These are phyloP conservation scores for Boehmeria nivea DNA, from an alignment of 306 rosid genomes.

Conservation along the genomic window DNA sequence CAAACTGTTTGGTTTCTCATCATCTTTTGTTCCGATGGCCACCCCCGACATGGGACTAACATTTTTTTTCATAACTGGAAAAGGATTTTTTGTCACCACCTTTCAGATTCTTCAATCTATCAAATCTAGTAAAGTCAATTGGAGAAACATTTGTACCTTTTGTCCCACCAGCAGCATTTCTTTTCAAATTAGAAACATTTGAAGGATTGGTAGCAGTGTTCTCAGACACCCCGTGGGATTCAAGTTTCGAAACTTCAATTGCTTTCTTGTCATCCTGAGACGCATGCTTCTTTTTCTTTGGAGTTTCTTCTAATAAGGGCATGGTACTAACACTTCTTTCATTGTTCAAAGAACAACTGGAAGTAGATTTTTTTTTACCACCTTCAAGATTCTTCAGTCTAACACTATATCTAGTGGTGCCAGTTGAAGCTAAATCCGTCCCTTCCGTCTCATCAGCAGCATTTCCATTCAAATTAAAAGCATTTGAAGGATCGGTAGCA, in stretches of 20 bases:
- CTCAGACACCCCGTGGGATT: neutral
- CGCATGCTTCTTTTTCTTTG: neutral
- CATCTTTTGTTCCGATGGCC: slow-evolving; percentile 16
- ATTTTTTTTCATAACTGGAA: slow-evolving; percentile 18
- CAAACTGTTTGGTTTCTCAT: slow-evolving; percentile 19
- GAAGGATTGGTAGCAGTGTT: neutral
- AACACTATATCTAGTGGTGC: too few species aligned
- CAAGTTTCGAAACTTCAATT: neutral
- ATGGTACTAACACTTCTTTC: too few species aligned
- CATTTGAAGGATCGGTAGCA: too few species aligned
- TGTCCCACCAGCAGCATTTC: slow-evolving; percentile 12
- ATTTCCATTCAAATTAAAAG: too few species aligned
- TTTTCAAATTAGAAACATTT: neutral
- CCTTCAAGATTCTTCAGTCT: too few species aligned
- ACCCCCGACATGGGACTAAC: slow-evolving; percentile 13
- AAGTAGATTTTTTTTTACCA: too few species aligned
- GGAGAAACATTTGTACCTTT: slow-evolving; percentile 3
- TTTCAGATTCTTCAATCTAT: slow-evolving; percentile 19
- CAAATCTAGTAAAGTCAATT: slow-evolving; percentile 6
- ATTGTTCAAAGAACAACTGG: too few species aligned
- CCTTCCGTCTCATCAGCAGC: too few species aligned
- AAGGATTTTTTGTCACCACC: slow-evolving; percentile 11
- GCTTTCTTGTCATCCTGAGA: slow-evolving; percentile 8
- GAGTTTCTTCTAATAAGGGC: slow-evolving; percentile 4
- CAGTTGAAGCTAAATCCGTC: too few species aligned